A percentile compares a stretch with the other conserved stretches of the same genome.
Conservation (phyloP, 1,139 yeast species). For the Pichia sp. region DNA sequence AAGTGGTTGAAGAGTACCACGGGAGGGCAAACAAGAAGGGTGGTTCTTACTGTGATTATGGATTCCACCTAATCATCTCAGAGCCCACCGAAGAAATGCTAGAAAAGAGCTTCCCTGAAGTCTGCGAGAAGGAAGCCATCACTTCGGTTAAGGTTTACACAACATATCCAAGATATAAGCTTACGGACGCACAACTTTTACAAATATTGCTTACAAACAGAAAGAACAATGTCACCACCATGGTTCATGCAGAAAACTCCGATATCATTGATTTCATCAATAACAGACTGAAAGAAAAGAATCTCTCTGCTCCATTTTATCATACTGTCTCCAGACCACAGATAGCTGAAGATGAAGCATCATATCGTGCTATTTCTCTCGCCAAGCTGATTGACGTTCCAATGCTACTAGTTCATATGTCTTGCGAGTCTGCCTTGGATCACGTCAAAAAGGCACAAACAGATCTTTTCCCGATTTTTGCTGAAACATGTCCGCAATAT, state of each 20-base stretch:
- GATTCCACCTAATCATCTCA: conserved; percentile 36
- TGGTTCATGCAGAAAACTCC: conserved; percentile 45
- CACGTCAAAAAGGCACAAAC: conserved; percentile 38
- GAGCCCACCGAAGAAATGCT: conserved; percentile 26
- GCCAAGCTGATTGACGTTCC: conserved; percentile 28
- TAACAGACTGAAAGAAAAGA: conserved; percentile 31
- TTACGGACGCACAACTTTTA: conserved; percentile 35
- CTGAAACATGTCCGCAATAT: conserved; percentile 47
- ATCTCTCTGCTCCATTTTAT: conserved; percentile 34
- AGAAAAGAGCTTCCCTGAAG: conserved; percentile 22
- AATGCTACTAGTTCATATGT: conserved; percentile 40
- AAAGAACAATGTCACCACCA: conserved; percentile 35
- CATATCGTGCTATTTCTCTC: conserved; percentile 38
- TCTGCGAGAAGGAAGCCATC: conserved; percentile 31
- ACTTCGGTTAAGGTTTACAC: conserved; percentile 41
- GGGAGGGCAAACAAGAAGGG: conserved; percentile 9
- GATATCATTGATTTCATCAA: conserved; percentile 38
- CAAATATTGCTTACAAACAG: conserved; percentile 34
- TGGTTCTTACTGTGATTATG: conserved; percentile 33
- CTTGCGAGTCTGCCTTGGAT: conserved; percentile 35
- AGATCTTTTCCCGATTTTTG: conserved; percentile 24
- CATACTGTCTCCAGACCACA: conserved; percentile 40
- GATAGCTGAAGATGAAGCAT: conserved; percentile 42
- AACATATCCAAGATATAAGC: conserved; percentile 37
- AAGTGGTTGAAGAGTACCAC: conserved; percentile 29